Percentiles rank a stretch among this genome's conserved stretches.
phyloP scores from a whole-genome alignment of 805 yeast genomes.

The Candida jianshihensis region DNA sequence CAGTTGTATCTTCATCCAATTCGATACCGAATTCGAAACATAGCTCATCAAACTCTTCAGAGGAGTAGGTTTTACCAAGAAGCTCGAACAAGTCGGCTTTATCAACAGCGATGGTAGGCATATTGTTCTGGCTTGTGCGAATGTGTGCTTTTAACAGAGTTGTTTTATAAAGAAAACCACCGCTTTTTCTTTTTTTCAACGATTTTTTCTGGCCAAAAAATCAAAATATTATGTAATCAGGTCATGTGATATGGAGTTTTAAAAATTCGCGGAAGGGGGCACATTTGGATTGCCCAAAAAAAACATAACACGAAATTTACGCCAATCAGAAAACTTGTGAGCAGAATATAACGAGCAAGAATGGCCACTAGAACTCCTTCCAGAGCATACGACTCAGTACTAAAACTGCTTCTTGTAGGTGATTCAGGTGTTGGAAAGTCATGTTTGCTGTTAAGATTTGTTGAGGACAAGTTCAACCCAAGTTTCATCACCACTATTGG shows the following conservation, averaged over 20 bases:
- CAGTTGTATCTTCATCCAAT: constrained; percentile 94
- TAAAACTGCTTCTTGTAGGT: constrained; percentile 89
- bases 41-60: constrained; percentile 91
- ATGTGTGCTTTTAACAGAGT: too few relatives aligned
- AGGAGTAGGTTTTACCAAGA: constrained; percentile 63
- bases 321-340: neutral
- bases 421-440: constrained; percentile 91
- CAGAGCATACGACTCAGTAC: constrained; percentile 81
- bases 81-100: constrained; percentile 84
- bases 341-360: neutral
- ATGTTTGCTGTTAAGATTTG: constrained; percentile 85
- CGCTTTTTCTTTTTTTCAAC: too few relatives aligned
- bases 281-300: too few relatives aligned
- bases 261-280: too few relatives aligned
- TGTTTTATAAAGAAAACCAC: too few relatives aligned
- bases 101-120: constrained; percentile 98
- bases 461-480: constrained; percentile 94
- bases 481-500: constrained; percentile 97
- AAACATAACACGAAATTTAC: neutral
- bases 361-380: constrained; percentile 53
- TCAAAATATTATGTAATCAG: too few relatives aligned
- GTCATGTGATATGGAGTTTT: too few relatives aligned
- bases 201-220: too few relatives aligned
- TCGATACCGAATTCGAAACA: constrained; percentile 98
- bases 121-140: constrained; percentile 24